Evolutionary conservation across 2,329 filamentous ascomycete genomes (phyloP), one percentile per base, ranked within the genome.

Genomic region (Elsinoe fawcettii): DNA sequence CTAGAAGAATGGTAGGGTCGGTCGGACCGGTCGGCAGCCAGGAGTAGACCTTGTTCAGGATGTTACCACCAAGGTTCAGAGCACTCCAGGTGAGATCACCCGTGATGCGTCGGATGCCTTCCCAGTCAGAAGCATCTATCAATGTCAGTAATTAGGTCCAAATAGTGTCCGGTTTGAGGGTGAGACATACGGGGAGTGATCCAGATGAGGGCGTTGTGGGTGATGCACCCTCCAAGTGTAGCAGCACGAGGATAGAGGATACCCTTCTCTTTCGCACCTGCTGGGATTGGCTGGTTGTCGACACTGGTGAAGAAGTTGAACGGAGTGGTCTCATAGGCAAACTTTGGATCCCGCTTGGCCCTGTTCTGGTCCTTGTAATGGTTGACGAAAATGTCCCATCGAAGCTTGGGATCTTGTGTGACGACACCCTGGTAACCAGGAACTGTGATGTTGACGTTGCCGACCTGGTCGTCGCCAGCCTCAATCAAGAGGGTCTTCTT

Each of bases 361-460:
- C 77, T 73, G 20, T 69, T 67, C 44, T 80, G 70, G 60, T 84
- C 75, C 7, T 74, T 71, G 64, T 84, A 85, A 66, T 85, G 82
- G 46, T 76, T 75, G n/a, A 84, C 80, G 61, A 79, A 86, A 69
- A 80, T 85, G 66, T 83, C 79, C 83, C 83, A 86, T 46, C 75
- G 71, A 62, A 83, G 74, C 16, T 75, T 73, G 22, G 73, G 73
- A 59, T 84, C 78, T 63, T 84, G 79, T 9, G 79, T 81, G 1
- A 78, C 75, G 18, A 75, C 73, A 49, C 75, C 75, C 20, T 77
- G 75, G 63, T 80, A 75, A 1, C 79, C 76, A 5, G 82, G 81
- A 4, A 83, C 75, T 8, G 77, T 75, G 60, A 80, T 77, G 63
- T 80, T 76, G 59, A 72, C 67, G 34, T 73, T 71, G 56, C 73